These are phyloP conservation scores for Pythium folliculosum DNA, from an alignment of 352 stramenopile genomes.

Conservation along the genomic window DNA sequence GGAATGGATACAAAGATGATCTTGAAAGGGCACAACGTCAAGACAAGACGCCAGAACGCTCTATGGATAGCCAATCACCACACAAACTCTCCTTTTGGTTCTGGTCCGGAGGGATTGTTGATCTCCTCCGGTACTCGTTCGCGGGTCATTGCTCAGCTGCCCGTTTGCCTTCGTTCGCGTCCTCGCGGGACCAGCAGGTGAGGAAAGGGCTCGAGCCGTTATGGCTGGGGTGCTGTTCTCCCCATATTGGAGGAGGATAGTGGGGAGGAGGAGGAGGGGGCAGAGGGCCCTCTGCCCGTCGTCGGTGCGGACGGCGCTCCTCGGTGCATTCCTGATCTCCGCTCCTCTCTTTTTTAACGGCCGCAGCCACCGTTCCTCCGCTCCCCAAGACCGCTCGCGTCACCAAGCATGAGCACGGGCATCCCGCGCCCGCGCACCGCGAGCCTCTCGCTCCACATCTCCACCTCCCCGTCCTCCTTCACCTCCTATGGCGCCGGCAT, in stretches of 20 bases:
- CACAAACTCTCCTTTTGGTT: background rate
- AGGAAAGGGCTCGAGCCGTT: background rate
- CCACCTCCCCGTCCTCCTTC: constrained; percentile 1
- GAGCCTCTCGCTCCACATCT: constrained; percentile 34
- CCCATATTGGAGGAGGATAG: background rate
- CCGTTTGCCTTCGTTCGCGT: constrained; percentile 3
- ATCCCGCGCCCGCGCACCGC: constrained; percentile 25
- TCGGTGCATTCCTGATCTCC: constrained; percentile 14
- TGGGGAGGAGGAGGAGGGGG: background rate
- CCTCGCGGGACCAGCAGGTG: constrained; percentile 8
- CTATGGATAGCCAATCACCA: background rate
- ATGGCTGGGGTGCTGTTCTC: background rate
- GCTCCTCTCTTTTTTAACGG: constrained; percentile 8
- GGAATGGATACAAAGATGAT: background rate
- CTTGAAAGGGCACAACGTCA: background rate
- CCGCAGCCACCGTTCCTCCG: background rate
- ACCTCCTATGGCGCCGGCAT: background rate
- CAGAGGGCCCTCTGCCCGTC: too few relatives aligned
- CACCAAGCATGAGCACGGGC: constrained; percentile 24
- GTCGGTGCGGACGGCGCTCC: background rate
- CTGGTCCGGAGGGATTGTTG: background rate
- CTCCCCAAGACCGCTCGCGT: background rate
- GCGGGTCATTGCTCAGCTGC: background rate
- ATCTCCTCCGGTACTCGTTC: background rate
- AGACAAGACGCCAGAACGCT: background rate